Base-by-base conservation (phyloP, 2,329 filamentous ascomycete species). In the Arthrobotrys sphaeroides region DNA sequence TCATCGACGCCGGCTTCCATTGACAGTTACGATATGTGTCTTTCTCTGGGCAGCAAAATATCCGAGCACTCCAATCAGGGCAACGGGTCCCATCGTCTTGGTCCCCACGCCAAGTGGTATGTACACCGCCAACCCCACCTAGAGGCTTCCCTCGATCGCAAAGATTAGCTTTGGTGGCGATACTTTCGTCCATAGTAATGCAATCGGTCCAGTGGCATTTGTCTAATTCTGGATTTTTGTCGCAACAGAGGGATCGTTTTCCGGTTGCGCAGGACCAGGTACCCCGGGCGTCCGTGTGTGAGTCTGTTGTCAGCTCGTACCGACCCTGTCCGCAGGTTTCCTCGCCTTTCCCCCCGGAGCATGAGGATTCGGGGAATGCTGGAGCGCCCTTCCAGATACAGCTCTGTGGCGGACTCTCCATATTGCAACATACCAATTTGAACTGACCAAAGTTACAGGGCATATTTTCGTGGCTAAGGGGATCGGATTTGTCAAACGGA, bases 11-110 rank as follows among this genome's bases (percentile, higher is more conserved):
- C 12, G 78, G 78, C 12, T 75, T 79, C 81, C 80, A 82, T 53
- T 78, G 68, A 68, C 80, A 82, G 57, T 80, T 78, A 47, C 79
- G 70, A 0, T 80, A 80, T 78, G 81, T 79, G 1, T 73, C 43
- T 5, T 78, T 76, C n/a, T 42, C 78, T 1, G 80, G 81, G 51
- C 79, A 81, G 77, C 80, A 82, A 28, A 82, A 79, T 59, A 80
- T 72, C 7, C 78, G 80, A 18, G 61, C 81, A 73, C 68, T 78
- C 2, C 80, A 79, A 55, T 79, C 73, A 1, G 61, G 20, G 47
- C 79, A 81, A 3, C 68, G 60, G 1, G 68, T 75, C 20, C 53
- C 36, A 36, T 36, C 20, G 26, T 40, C 28, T 20, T 36, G 51
- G 26, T 36, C 36, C 1, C 28, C 28, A 12, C 51, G 51, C 36